phyloP scores from a whole-genome alignment of 164 flowering plant species.

The Dillenia turbinata region DNA sequence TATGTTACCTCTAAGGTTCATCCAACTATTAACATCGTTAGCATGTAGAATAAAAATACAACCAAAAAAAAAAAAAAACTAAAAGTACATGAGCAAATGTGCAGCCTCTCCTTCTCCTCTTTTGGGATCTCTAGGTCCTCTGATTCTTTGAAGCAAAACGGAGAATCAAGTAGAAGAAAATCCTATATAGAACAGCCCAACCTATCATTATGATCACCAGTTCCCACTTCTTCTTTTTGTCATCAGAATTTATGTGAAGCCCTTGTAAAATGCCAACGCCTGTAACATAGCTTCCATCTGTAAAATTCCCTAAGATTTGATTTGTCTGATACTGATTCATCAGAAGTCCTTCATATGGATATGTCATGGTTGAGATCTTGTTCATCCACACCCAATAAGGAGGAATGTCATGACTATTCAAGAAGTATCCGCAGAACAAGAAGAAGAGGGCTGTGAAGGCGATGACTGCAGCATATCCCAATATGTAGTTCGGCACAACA shows the following conservation, averaged over 20 bases:
- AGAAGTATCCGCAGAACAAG: constrained; percentile 73
- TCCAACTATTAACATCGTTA: too few species aligned
- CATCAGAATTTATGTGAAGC: constrained; percentile 17
- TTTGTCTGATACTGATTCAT: constrained; percentile 50
- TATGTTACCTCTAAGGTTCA: too few species aligned
- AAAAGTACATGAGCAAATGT: too few species aligned
- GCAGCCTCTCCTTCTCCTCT: neutral
- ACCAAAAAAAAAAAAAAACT: too few species aligned
- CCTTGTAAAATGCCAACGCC: constrained; percentile 39
- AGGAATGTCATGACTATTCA: constrained; percentile 51
- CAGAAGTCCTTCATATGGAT: constrained; percentile 67
- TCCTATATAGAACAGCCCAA: constrained; percentile 61
- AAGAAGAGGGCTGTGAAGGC: constrained; percentile 79
- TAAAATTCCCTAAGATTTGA: constrained; percentile 12
- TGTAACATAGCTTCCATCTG: constrained; percentile 9
- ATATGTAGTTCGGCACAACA: constrained; percentile 62
- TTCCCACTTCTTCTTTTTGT: constrained; percentile 37
- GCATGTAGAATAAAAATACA: too few species aligned
- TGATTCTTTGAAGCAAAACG: constrained; percentile 74
- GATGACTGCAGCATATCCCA: constrained; percentile 72
- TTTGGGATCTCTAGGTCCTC: constrained; percentile 28
- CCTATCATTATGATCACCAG: constrained; percentile 47
- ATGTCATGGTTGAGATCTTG: constrained; percentile 60
- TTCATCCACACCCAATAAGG: constrained; percentile 62
- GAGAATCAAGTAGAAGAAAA: constrained; percentile 56